A percentile compares a stretch with the other conserved stretches of the same genome.
Conservation (phyloP, 164 flowering plant species). For the Stephania yunnanensis region DNA sequence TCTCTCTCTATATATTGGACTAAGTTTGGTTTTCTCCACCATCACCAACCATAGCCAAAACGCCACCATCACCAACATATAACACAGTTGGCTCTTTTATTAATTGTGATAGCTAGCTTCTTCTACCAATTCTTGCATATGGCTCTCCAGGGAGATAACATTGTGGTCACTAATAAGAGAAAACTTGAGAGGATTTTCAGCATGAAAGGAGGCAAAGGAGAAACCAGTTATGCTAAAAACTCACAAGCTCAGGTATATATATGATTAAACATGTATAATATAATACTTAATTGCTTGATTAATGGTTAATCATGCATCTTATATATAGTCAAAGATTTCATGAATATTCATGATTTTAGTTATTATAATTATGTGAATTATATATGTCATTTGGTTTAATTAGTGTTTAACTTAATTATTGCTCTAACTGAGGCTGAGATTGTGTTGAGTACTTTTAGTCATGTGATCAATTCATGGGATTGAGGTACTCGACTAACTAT, state of each 20-base stretch:
- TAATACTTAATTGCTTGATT: too few species aligned
- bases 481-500: too few species aligned
- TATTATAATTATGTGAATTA: too few species aligned
- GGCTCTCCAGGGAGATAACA: slow-evolving; percentile 48
- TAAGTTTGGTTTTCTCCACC: neutral
- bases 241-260: slow-evolving; percentile 76
- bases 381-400: too few species aligned
- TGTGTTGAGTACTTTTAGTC: too few species aligned
- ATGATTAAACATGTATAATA: neutral
- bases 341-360: too few species aligned
- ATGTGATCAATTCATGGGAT: too few species aligned
- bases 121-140: slow-evolving; percentile 10
- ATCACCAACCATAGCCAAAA: neutral
- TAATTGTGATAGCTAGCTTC: neutral
- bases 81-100: neutral
- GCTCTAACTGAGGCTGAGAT: too few species aligned
- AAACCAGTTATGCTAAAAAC: slow-evolving; percentile 76
- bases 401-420: too few species aligned
- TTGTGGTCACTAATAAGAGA: slow-evolving; percentile 40
- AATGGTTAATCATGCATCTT: too few species aligned
- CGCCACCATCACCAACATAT: neutral
- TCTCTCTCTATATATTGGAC: neutral
- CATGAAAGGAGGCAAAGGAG: slow-evolving; percentile 93
- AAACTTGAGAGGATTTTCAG: slow-evolving; percentile 67
- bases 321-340: too few species aligned